Base-by-base conservation (phyloP, 441 rosid species). In the Pelargonium cotyledonis region DNA sequence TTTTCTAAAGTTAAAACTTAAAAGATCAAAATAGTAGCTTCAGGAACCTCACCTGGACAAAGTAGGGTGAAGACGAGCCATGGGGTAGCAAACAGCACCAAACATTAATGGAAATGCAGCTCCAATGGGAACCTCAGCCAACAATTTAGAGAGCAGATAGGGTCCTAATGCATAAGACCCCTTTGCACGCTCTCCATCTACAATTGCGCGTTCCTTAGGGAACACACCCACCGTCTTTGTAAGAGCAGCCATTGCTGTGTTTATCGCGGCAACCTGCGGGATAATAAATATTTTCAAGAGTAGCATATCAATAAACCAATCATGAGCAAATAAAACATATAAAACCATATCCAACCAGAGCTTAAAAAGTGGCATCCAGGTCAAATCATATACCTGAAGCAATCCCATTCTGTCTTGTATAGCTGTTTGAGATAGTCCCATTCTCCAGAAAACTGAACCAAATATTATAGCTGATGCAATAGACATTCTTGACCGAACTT, bases 211-310 rank as follows among this genome's bases (percentile, higher is more conserved):
- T 77, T 94, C 99, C 83, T 91, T 91, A 43, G 99, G 99, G 77
- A 94, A 94, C 68, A 94, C 95, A 60, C 97, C 92, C 69, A 88
- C 96, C 4, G 97, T 91, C 80, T 91, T 94, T 68, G 99, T 94
- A 38, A 94, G 95, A 81, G 99, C 97, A 82, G 96, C 97, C 99
- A 91, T 94, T 64, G 96, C 97, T 5, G 99, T 94, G 83, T 91
- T 94, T 82, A 94, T 91, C 68, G 97, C 97, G 29, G 94, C 86
- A 65, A 94, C 96, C 97, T 94, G 83, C 66, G 55, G 68, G 21
- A 65, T 63, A 60, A 16, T 70, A 62, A 73, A 58, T 74, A 57
- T 31, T 16, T 55, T 16, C 61, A 16, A 55, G 61, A 55, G 21
- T 55, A 15, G 16, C 21, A 16, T 16, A 55, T 55, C 61, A 16